Conservation (phyloP, 257 asterid genomes). For the Paraleonurus japonicus region DNA sequence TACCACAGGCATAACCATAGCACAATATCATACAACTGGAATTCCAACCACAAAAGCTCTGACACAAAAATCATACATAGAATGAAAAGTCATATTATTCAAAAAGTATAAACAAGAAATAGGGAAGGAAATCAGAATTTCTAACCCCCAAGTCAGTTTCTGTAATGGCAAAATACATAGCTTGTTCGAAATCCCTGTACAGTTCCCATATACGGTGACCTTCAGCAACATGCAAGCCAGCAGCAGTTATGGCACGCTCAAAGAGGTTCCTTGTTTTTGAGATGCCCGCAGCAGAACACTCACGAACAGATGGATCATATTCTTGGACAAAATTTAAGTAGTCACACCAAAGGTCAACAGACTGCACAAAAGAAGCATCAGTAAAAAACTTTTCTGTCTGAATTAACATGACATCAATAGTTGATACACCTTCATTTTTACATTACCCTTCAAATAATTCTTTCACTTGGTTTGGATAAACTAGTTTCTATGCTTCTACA, state of each 20-base stretch:
- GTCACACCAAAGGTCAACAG: conserved; percentile 89
- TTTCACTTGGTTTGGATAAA: background rate
- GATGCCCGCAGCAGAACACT: conserved; percentile 60
- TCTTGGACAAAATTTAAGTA: conserved; percentile 82
- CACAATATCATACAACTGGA: conserved; percentile 2
- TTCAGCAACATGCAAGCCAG: conserved; percentile 82
- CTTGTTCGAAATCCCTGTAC: conserved; percentile 84
- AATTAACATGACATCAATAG: conserved; percentile 19
- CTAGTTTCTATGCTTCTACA: background rate
- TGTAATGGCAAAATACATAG: conserved; percentile 49
- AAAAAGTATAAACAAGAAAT: conserved; percentile 19
- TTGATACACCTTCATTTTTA: background rate
- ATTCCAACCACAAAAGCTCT: background rate
- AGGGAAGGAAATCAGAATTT: conserved; percentile 20
- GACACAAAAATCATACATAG: conserved; percentile 13
- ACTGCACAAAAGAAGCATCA: conserved; percentile 57
- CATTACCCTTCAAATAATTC: background rate
- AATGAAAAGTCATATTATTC: background rate
- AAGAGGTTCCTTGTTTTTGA: conserved; percentile 76
- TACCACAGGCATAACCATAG: background rate
- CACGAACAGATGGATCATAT: conserved; percentile 56
- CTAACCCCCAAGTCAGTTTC: conserved; percentile 66
- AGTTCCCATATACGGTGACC: conserved; percentile 85
- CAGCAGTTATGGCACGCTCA: conserved; percentile 89
- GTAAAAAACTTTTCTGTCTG: conserved; percentile 5